Evolutionary conservation across 2,329 filamentous ascomycete species (phyloP), one percentile per base, ranked within the genome.

Genomic region (Beauveria sp.): DNA sequence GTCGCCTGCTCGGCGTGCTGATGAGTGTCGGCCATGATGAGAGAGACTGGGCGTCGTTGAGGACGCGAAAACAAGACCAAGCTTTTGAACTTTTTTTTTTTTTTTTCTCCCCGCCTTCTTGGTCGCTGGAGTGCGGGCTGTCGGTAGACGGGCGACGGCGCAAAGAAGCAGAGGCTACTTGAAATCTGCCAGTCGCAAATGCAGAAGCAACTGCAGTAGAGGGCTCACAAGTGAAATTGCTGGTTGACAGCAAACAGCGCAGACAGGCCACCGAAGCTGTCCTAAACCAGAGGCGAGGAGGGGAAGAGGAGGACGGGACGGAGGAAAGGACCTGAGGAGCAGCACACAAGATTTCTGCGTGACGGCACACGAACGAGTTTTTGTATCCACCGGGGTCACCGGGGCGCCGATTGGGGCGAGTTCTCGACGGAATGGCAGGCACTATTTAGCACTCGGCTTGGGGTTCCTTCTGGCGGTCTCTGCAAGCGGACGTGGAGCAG

Each of bases 341-440:
- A 51, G 31, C 22, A 31, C 12, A 42, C 18, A 59, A 52, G 46
- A 16, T 45, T 45, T 53, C 60, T 55, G 61, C 46, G 54, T 26
- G 54, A 57, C 31, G 61, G 61, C 61, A 53, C 38, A 10, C 26
- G 34, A 20, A 20, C 46, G 54, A 62, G 46, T 62, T 62, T 62
- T 62, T 62, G 61, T 62, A 62, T 58, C 61, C 54, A 62, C 61
- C 54, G 61, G 61, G 54, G 61, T 59, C 61, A 49, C 61, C 42
- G 48, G 34, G 54, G 38, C 38, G 20, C 43, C 14, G 42, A 12
- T 48, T 48, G 42, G 26, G 60, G 52, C 52, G 28, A 50, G 51
- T 45, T 42, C 12, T 38, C 10, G 45, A 34, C 28, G 31, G 31
- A 34, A 34, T 54, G 59, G 42, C 31, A 50, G 53, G 34, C 8